Conservation (phyloP, 345 rosid genomes). For the Orychophragmus violaceus region DNA sequence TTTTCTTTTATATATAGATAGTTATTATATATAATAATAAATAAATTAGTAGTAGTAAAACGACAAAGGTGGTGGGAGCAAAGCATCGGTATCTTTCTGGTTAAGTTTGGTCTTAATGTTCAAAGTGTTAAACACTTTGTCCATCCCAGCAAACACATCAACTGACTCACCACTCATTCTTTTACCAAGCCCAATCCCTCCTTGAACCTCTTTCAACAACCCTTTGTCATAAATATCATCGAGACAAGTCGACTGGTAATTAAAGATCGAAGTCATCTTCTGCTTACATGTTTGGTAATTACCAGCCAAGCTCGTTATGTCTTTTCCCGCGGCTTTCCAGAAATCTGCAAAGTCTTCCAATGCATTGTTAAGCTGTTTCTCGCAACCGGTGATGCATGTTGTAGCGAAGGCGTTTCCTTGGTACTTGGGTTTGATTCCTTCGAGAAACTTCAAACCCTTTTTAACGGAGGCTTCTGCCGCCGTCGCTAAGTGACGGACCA, state of each 20-base stretch:
- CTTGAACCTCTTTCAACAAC: slow-evolving; percentile 20
- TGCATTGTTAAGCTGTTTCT: slow-evolving; percentile 22
- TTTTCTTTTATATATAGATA: neutral
- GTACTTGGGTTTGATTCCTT: slow-evolving; percentile 23
- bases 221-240: slow-evolving; percentile 31
- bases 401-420: slow-evolving; percentile 22
- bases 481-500: slow-evolving; percentile 31
- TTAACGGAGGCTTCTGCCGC: slow-evolving; percentile 34
- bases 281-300: slow-evolving; percentile 31
- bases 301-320: slow-evolving; percentile 23
- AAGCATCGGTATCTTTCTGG: slow-evolving; percentile 26
- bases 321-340: slow-evolving; percentile 29
- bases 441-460: slow-evolving; percentile 34
- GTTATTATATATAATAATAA: neutral
- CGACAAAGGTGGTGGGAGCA: slow-evolving; percentile 35
- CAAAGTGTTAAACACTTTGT: slow-evolving; percentile 30
- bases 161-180: slow-evolving; percentile 33
- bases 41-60: slow-evolving; percentile 28
- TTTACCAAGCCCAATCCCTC: slow-evolving; percentile 32
- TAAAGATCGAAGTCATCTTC: slow-evolving; percentile 25
- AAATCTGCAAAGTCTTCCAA: slow-evolving; percentile 30
- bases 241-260: slow-evolving; percentile 24
- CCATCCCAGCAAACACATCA: slow-evolving; percentile 31
- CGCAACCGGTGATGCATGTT: slow-evolving; percentile 15
- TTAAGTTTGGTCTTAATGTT: slow-evolving; percentile 29